phyloP scores from a whole-genome alignment of 352 stramenopile genomes.

The Phytophthora capsici region DNA sequence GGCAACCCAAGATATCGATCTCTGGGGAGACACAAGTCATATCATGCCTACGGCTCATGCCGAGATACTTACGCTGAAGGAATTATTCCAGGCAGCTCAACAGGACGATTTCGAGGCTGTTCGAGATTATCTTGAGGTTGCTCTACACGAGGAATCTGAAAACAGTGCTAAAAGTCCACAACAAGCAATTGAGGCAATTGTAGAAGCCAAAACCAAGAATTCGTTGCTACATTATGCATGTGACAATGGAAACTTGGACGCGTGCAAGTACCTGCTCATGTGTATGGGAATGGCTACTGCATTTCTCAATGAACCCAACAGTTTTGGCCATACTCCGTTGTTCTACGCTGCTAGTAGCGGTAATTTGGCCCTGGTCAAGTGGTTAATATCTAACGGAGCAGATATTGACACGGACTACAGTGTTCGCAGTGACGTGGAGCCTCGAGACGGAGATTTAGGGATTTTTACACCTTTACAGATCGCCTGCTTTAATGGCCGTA shows the following conservation, averaged over 20 bases:
- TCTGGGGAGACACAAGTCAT: conserved; percentile 6
- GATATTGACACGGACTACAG: conserved; percentile 88
- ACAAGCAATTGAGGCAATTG: conserved; percentile 41
- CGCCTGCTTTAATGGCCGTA: conserved; percentile 75
- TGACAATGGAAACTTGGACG: conserved; percentile 83
- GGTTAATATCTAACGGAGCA: conserved; percentile 83
- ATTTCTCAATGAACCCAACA: conserved; percentile 80
- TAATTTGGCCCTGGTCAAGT: conserved; percentile 79
- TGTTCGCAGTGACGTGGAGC: conserved; percentile 50
- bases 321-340: conserved; percentile 77
- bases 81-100: conserved; percentile 73
- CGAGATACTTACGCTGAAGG: conserved; percentile 53
- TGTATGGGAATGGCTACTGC: conserved; percentile 56
- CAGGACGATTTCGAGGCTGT: conserved; percentile 74
- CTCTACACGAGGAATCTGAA: conserved; percentile 42
- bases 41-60: conserved; percentile 25
- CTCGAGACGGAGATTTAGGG: conserved; percentile 61
- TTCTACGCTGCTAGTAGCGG: conserved; percentile 84
- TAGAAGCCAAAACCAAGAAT: conserved; percentile 76
- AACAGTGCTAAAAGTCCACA: not conserved
- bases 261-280: conserved; percentile 86
- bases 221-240: conserved; percentile 83
- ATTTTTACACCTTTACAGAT: conserved; percentile 87
- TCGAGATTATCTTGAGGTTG: conserved; percentile 60
- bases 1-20: conserved; percentile 22